These are phyloP conservation scores for Curvularia sp. DNA, from an alignment of 2,329 filamentous ascomycete genomes.

Conservation along the genomic window DNA sequence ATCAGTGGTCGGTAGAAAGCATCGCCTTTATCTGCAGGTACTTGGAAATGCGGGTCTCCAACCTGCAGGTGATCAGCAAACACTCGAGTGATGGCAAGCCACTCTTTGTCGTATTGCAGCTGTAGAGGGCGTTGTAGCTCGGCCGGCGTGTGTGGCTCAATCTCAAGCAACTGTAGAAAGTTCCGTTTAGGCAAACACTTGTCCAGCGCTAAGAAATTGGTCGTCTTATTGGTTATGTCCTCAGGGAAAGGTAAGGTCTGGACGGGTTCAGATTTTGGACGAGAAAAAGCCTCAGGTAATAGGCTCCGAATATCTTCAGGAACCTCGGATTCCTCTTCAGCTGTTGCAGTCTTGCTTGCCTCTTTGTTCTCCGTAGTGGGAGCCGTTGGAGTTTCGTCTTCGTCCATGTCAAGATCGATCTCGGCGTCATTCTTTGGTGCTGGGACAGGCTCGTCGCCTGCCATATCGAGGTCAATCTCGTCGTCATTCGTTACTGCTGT, in stretches of 20 bases:
- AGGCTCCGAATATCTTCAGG: conserved; percentile 72
- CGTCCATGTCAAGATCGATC: conserved; percentile 53
- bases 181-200: conserved; percentile 83
- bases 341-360: conserved; percentile 3
- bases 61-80: conserved; percentile 70
- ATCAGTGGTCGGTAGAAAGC: conserved; percentile 72
- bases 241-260: conserved; percentile 65
- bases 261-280: conserved; percentile 25
- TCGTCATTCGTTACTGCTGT: conserved; percentile 61
- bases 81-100: conserved; percentile 89
- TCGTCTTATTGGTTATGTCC: conserved; percentile 77
- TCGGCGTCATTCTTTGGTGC: conserved; percentile 43
- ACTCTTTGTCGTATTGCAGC: conserved; percentile 88
- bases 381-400: conserved; percentile 28
- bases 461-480: conserved; percentile 63
- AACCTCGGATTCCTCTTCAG: conserved; percentile 50
- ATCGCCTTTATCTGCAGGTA: conserved; percentile 70
- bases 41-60: conserved; percentile 61
- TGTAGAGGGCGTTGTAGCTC: conserved; percentile 58
- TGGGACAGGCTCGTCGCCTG: conserved; percentile 53
- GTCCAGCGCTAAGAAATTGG: conserved; percentile 87
- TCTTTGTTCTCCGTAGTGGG: conserved; percentile 17
- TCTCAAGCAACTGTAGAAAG: conserved; percentile 79
- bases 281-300: conserved; percentile 76
- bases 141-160: conserved; percentile 32